Base-by-base conservation (phyloP, 2,329 filamentous ascomycete genomes). In the Apiospora sp. region DNA sequence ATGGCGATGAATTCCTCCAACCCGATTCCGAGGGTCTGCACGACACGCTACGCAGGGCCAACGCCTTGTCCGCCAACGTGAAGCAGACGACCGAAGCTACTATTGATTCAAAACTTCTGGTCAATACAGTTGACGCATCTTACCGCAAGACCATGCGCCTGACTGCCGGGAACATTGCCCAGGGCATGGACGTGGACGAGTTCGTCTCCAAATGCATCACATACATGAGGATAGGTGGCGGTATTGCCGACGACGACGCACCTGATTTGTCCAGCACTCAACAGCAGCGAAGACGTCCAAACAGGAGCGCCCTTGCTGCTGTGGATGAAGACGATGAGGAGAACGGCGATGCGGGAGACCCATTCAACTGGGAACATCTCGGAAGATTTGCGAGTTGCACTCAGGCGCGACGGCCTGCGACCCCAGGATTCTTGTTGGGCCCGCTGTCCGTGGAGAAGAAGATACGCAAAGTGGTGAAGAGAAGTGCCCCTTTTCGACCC, bases 1-100 rank as follows among this genome's bases (percentile, higher is more conserved):
- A 92, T 69, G 89, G 89, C 69, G 90, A 93, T 74, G 92, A 96
- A 77, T 93, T 91, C 73, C 83, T 97, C 34, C 87, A 91, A 75
- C 86, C 88, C 0, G 89, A 90, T 49, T 93, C 92, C 12, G 85
- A 87, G 34, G 90, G 91, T 1, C 85, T 98, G 22, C 85, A 89
- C 72, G 86, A 92, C 13, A 90, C 91, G 1, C 85, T 98, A 34
- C 81, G 88, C 34, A 87, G 88, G 75, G 92, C 93, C 22, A 92
- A 96, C 76, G 82, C 86, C 48, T 83, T 92, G 19, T 91, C 92
- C 74, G 86, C 87, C 72, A 87, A 90, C 76, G 92, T 97, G 73
- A 94, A 93, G 78, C 95, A 98, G 84, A 98, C 96, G 0, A 91
- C 92, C 2, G 96, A 98, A 81, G 96, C 96, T 0, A 94, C 93